A percentile compares a stretch with the other conserved stretches of the same genome.
Evolutionary conservation across 2,329 filamentous ascomycete genomes (phyloP).

Genomic region (Colletotrichum orchidophilum): DNA sequence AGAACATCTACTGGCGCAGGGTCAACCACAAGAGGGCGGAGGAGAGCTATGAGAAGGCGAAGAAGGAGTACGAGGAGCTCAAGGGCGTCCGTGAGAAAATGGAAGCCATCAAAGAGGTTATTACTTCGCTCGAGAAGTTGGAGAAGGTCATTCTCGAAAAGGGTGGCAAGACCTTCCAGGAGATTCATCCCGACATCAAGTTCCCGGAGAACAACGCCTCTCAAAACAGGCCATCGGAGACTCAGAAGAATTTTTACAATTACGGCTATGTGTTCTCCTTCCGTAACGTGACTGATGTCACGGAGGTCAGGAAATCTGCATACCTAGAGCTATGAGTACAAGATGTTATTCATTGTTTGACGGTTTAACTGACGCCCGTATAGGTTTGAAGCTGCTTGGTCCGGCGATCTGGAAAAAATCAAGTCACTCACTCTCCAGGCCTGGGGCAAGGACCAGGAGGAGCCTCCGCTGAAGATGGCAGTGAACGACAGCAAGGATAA

Average conservation of each 20-base stretch:
- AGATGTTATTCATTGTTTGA: not conserved
- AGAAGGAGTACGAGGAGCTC: slow-evolving; percentile 30
- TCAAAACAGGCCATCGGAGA: slow-evolving; percentile 20
- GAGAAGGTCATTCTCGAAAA: slow-evolving; percentile 63
- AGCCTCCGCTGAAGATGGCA: slow-evolving; percentile 71
- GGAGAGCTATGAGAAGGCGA: slow-evolving; percentile 39
- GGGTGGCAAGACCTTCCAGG: slow-evolving; percentile 72
- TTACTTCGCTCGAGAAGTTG: slow-evolving; percentile 63
- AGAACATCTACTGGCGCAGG: slow-evolving; percentile 47
- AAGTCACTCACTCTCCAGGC: slow-evolving; percentile 69
- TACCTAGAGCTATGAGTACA: slow-evolving; percentile 70
- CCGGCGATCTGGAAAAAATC: slow-evolving; percentile 72
- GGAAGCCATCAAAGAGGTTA: slow-evolving; percentile 59
- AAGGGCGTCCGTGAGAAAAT: slow-evolving; percentile 60
- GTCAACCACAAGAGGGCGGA: slow-evolving; percentile 47
- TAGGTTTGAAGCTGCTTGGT: slow-evolving; percentile 79
- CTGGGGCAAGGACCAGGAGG: slow-evolving; percentile 63
- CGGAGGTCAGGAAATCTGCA: slow-evolving; percentile 61
- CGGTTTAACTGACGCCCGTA: slow-evolving; percentile 36
- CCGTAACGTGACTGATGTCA: slow-evolving; percentile 61
- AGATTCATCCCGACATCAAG: slow-evolving; percentile 67
- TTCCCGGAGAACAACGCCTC: slow-evolving; percentile 27
- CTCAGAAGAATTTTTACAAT: slow-evolving; percentile 39
- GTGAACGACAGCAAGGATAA: slow-evolving; percentile 61
- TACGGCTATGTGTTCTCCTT: slow-evolving; percentile 65